These are phyloP conservation scores for Fusarium albidum DNA, from an alignment of 2,329 filamentous ascomycete genomes.

Conservation along the genomic window DNA sequence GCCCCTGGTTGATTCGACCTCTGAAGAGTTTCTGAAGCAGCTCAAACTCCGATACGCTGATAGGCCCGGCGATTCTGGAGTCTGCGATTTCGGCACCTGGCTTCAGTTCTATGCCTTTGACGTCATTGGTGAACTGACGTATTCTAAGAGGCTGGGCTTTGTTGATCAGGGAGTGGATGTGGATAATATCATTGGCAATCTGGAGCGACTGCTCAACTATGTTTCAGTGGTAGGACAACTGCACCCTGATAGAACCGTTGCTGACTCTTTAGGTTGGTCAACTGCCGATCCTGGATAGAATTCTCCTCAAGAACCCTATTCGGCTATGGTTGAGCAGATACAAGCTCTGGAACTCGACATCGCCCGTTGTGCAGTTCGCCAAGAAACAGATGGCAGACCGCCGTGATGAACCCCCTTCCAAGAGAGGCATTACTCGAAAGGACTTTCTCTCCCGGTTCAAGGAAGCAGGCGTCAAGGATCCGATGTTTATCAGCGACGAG, in stretches of 20 bases:
- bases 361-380: constrained; percentile 10
- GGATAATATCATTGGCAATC: constrained; percentile 22
- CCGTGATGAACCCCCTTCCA: too few relatives aligned
- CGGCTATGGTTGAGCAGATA: constrained; percentile 2
- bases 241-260: background rate
- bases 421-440: too few relatives aligned
- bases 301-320: constrained; percentile 11
- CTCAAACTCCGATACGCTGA: constrained; percentile 6
- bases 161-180: constrained; percentile 24
- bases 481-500: constrained; percentile 9
- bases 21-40: constrained; percentile 12
- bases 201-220: constrained; percentile 30
- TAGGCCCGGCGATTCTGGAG: too few relatives aligned
- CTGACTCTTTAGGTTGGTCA: background rate
- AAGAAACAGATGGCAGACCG: too few relatives aligned
- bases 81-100: constrained; percentile 6
- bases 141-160: constrained; percentile 25
- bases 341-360: constrained; percentile 10
- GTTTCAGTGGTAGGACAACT: constrained; percentile 13
- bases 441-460: constrained; percentile 13
- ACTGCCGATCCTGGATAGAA: constrained; percentile 3
- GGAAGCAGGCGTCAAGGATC: constrained; percentile 11
- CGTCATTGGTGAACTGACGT: constrained; percentile 24
- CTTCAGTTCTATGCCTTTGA: constrained; percentile 34
- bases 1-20: constrained; percentile 13